These are phyloP conservation scores for Acacia pycnantha DNA, from an alignment of 331 rosid genomes.

Conservation along the genomic window DNA sequence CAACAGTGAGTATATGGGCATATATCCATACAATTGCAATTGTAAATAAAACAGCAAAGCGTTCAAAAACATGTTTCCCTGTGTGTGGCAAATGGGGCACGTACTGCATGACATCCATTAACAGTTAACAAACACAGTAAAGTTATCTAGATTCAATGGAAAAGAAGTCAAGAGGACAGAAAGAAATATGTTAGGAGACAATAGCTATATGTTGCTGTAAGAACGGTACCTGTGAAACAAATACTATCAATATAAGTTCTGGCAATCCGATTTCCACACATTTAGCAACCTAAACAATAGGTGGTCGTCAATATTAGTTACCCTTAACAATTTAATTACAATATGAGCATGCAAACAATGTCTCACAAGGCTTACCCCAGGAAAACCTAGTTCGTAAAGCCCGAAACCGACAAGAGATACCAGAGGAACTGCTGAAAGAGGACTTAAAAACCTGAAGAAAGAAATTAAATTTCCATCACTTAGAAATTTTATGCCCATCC, in stretches of 20 bases:
- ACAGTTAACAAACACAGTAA: slow-evolving; percentile 29
- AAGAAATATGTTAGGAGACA: slow-evolving; percentile 15
- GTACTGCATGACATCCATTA: slow-evolving; percentile 64
- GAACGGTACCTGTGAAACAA: slow-evolving; percentile 82
- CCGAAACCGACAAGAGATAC: slow-evolving; percentile 90
- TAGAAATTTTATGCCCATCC: slow-evolving; percentile 1
- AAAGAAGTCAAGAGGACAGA: slow-evolving; percentile 18
- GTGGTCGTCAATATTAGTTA: slow-evolving; percentile 29
- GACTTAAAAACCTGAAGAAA: slow-evolving; percentile 82
- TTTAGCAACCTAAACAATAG: slow-evolving; percentile 80
- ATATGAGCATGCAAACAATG: slow-evolving; percentile 17
- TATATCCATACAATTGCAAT: slow-evolving; percentile 91
- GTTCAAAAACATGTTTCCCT: slow-evolving; percentile 54
- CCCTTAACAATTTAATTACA: neutral
- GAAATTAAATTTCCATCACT: slow-evolving; percentile 15
- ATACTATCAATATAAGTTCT: slow-evolving; percentile 72
- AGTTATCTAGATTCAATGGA: slow-evolving; percentile 4
- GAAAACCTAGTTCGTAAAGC: slow-evolving; percentile 90
- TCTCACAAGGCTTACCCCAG: slow-evolving; percentile 71
- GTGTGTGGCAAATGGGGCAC: slow-evolving; percentile 65
- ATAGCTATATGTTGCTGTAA: neutral
- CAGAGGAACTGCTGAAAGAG: slow-evolving; percentile 93
- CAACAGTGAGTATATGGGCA: slow-evolving; percentile 94
- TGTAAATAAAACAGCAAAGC: slow-evolving; percentile 83
- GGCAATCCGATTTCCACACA: slow-evolving; percentile 97